Percentiles rank a stretch among this genome's conserved stretches.
These are phyloP conservation scores for Edaphochlamys debaryana DNA, from an alignment of 139 green algal genomes.

Conservation along the genomic window DNA sequence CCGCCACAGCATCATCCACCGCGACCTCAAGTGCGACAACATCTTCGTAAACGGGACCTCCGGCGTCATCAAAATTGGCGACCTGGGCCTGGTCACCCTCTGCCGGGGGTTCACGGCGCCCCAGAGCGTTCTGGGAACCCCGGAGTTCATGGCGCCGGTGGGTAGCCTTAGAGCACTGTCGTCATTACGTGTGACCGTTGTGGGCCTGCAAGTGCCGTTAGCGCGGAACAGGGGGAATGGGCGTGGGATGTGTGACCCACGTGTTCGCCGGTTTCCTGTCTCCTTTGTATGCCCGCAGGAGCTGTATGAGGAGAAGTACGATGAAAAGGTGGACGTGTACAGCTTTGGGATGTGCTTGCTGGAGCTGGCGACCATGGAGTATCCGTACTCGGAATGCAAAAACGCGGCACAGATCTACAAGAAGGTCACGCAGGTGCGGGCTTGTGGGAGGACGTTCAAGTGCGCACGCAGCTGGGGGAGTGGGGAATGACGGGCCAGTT, in stretches of 20 bases:
- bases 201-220: no score
- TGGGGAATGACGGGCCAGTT: no score
- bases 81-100: conserved; percentile 96
- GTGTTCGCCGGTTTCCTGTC: no score
- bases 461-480: no score
- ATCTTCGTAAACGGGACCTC: conserved; percentile 96
- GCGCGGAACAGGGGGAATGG: no score
- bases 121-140: conserved; percentile 88
- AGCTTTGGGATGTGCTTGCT: conserved; percentile 92
- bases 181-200: no score
- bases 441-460: no score
- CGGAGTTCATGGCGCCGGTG: conserved; percentile 45
- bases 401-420: conserved; percentile 99
- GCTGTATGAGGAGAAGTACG: conserved; percentile 99
- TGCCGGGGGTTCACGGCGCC: conserved; percentile 87
- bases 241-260: no score
- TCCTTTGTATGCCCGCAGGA: conserved; percentile 65
- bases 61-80: conserved; percentile 98
- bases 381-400: conserved; percentile 97
- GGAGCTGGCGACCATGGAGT: conserved; percentile 98
- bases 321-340: conserved; percentile 98
- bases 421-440: conserved; percentile 89
- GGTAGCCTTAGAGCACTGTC: no score
- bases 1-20: conserved; percentile 95
- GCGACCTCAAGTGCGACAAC: conserved; percentile 94